A percentile compares a stretch with the other conserved stretches of the same genome.
phyloP scores from a whole-genome alignment of 75 land plant genomes.

The Cupressus sempervirens region DNA sequence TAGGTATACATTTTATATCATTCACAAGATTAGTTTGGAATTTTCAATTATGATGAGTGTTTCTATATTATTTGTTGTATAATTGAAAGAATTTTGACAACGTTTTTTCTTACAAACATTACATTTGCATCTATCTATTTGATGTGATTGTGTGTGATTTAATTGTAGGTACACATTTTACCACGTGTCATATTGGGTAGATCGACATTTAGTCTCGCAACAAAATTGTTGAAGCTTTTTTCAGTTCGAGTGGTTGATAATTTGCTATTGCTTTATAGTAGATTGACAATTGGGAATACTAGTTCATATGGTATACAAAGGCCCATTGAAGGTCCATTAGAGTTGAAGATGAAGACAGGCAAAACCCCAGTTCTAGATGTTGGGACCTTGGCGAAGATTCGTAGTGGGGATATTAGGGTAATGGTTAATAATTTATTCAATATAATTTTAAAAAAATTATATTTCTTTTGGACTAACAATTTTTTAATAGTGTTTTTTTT shows the following conservation, averaged over 20 bases:
- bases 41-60: too few species aligned
- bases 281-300: slow-evolving; percentile 25
- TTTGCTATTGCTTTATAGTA: slow-evolving; percentile 22
- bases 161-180: slow-evolving; percentile 49
- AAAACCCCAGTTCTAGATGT: slow-evolving; percentile 46
- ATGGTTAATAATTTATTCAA: too few species aligned
- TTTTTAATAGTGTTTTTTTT: background rate
- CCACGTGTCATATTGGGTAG: slow-evolving; percentile 52
- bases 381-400: slow-evolving; percentile 42
- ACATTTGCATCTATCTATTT: too few species aligned
- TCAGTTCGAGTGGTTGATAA: slow-evolving; percentile 28
- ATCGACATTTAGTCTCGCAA: slow-evolving; percentile 36
- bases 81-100: too few species aligned
- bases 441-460: too few species aligned
- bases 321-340: slow-evolving; percentile 36
- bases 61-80: too few species aligned
- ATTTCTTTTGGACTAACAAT: too few species aligned
- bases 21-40: too few species aligned
- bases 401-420: slow-evolving; percentile 45
- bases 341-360: slow-evolving; percentile 33
- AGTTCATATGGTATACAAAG: slow-evolving; percentile 25
- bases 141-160: background rate
- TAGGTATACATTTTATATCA: too few species aligned
- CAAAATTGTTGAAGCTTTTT: slow-evolving; percentile 25
- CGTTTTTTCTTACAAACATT: background rate